Conservation (phyloP, 306 rosid species). For the Cucumis melo region DNA sequence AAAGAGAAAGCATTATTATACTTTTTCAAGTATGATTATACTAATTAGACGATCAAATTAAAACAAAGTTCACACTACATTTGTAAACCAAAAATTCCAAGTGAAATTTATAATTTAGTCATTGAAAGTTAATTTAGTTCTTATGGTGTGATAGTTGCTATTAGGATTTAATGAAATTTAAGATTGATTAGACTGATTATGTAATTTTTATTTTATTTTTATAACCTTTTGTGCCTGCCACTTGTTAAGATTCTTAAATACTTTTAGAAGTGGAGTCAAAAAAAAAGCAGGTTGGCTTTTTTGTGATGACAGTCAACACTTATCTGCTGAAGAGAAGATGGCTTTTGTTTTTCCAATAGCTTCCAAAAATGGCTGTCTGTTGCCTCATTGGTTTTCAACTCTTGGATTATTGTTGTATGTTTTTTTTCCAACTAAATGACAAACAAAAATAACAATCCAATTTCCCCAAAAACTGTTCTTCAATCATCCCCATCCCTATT, state of each 20-base stretch:
- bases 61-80: no score
- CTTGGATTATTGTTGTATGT: background rate
- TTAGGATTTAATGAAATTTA: no score
- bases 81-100: no score
- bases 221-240: background rate
- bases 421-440: background rate
- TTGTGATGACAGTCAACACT: constrained; percentile 4
- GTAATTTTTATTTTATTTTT: no score
- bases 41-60: no score
- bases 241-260: constrained; percentile 6
- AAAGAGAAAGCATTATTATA: no score
- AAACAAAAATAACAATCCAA: background rate
- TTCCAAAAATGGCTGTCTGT: background rate
- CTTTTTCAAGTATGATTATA: no score
- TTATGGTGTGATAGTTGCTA: no score
- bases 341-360: background rate
- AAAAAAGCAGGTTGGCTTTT: constrained; percentile 8
- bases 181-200: no score
- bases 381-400: background rate
- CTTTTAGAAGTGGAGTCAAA: background rate
- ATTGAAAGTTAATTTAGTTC: no score
- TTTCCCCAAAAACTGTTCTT: background rate
- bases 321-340: background rate
- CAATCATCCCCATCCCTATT: background rate
- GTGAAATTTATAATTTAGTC: no score